A percentile compares a stretch with the other conserved stretches of the same genome.
Conservation (phyloP, 2,329 filamentous ascomycete genomes). For the Chaetomium sp. region DNA sequence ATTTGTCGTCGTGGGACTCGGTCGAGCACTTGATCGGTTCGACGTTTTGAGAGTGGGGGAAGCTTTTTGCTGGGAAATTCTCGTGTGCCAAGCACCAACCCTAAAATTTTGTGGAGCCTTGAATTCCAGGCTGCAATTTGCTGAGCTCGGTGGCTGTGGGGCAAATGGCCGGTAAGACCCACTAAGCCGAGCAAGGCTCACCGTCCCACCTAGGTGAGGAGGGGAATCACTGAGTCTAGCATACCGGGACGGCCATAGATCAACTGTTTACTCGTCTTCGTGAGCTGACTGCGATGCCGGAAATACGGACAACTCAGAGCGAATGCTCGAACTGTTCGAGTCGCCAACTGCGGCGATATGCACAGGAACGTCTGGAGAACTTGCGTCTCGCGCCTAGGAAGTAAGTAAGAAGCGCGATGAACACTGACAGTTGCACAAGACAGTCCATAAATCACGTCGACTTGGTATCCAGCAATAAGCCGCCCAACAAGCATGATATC, state of each 20-base stretch:
- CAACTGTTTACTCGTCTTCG: background rate
- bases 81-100: conserved; percentile 35
- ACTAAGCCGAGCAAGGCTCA: conserved; percentile 8
- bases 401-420: background rate
- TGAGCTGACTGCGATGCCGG: background rate
- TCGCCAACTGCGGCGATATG: background rate
- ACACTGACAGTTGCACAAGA: background rate
- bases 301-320: background rate
- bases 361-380: background rate
- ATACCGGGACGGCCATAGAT: background rate
- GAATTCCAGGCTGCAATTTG: conserved; percentile 20
- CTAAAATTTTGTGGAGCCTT: conserved; percentile 31
- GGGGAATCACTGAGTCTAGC: background rate
- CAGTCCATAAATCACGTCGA: background rate
- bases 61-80: conserved; percentile 37
- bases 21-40: conserved; percentile 29
- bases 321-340: background rate
- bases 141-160: background rate
- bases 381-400: background rate
- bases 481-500: conserved; percentile 23
- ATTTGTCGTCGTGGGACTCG: conserved; percentile 35
- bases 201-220: conserved; percentile 16
- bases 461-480: conserved; percentile 5
- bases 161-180: background rate
- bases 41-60: conserved; percentile 32